Evolutionary conservation across 2,329 filamentous ascomycete species (phyloP).

Genomic region (Penicillium sp.): DNA sequence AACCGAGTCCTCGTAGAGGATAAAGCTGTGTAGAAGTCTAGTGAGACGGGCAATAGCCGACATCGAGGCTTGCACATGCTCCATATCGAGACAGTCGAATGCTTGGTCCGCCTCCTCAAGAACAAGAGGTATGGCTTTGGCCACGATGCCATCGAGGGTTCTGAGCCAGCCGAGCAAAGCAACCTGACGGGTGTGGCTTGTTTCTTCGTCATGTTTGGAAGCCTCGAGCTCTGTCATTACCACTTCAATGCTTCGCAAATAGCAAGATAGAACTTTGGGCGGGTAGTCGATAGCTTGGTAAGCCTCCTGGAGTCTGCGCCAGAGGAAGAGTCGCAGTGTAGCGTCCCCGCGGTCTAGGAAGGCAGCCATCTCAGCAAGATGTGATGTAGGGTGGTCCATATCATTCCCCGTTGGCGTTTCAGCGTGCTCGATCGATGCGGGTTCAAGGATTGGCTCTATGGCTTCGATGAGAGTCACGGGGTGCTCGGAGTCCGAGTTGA

Average conservation of each 20-base stretch:
- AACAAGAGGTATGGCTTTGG: constrained; percentile 65
- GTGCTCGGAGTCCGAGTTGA: constrained; percentile 75
- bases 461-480: constrained; percentile 84
- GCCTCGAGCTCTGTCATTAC: constrained; percentile 67
- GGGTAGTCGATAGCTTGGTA: constrained; percentile 80
- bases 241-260: constrained; percentile 79
- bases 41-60: constrained; percentile 67
- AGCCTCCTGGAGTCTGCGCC: constrained; percentile 85
- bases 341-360: constrained; percentile 80
- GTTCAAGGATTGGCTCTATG: constrained; percentile 85
- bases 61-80: constrained; percentile 70
- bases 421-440: constrained; percentile 40
- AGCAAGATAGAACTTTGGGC: constrained; percentile 84
- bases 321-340: constrained; percentile 79
- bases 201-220: constrained; percentile 52
- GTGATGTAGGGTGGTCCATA: constrained; percentile 46
- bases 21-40: constrained; percentile 72
- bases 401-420: constrained; percentile 21
- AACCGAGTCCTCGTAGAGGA: constrained; percentile 81
- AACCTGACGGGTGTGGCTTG: constrained; percentile 62
- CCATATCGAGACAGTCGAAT: constrained; percentile 80
- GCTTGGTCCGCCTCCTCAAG: constrained; percentile 61
- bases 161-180: constrained; percentile 73
- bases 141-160: constrained; percentile 71
- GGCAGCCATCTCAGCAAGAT: constrained; percentile 73